Conservation (phyloP, 306 rosid genomes). For the Fagus crenata region DNA sequence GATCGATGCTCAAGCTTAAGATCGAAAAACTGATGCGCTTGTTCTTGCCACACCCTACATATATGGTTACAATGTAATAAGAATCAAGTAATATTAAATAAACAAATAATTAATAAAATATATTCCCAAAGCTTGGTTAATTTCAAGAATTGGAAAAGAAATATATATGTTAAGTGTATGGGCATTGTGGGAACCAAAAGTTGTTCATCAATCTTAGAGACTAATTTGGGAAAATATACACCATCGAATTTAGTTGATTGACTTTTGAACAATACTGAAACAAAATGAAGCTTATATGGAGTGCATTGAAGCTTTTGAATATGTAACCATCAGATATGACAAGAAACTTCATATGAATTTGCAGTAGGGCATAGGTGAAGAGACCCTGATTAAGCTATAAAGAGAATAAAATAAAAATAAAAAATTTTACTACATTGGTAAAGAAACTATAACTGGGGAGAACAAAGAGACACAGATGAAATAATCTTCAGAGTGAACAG, state of each 20-base stretch:
- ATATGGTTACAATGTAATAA: conserved; percentile 26
- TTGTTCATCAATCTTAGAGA: not conserved
- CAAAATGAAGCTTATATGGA: not conserved
- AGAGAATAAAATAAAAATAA: not conserved
- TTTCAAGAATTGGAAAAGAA: not conserved
- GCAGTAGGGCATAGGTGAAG: not conserved
- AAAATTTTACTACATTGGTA: not conserved
- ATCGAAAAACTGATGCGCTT: conserved; percentile 48
- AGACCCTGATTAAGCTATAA: not conserved
- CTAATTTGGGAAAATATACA: not conserved
- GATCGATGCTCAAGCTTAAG: conserved; percentile 46
- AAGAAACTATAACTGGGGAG: not conserved
- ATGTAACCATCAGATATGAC: not conserved
- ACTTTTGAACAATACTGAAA: not conserved
- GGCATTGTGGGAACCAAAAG: not conserved
- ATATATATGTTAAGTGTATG: not conserved
- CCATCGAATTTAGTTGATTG: not conserved
- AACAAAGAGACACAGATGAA: not conserved
- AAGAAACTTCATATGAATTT: not conserved
- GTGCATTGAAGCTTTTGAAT: not conserved
- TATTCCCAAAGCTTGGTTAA: not conserved
- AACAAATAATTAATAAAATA: not conserved
- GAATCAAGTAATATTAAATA: not conserved
- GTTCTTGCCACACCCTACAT: conserved; percentile 75
- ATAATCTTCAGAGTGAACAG: not conserved